Evolutionary conservation across 176 grass and related monocot species (phyloP).

Genomic region (Cocos nucifera): DNA sequence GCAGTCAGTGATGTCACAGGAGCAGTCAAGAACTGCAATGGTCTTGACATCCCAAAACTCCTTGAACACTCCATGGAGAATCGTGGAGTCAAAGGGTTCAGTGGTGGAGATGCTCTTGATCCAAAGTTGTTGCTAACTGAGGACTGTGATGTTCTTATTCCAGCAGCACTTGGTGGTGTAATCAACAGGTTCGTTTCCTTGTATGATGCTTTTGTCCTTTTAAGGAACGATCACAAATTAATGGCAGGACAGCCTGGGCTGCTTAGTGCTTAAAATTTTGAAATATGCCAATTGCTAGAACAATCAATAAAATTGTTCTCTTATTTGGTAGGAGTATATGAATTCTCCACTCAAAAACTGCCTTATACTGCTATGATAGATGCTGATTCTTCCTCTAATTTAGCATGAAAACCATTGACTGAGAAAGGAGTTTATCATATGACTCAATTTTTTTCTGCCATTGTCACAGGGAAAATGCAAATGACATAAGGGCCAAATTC

Average conservation of each 20-base stretch:
- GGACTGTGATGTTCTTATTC: conserved; percentile 80
- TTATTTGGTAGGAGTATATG: no score
- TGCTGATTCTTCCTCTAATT: no score
- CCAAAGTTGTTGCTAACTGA: conserved; percentile 54
- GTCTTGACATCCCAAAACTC: conserved; percentile 59
- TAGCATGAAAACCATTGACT: no score
- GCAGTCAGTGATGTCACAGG: conserved; percentile 81
- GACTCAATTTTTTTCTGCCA: not conserved
- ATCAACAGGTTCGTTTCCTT: conserved; percentile 36
- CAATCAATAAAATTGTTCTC: no score
- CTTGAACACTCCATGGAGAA: conserved; percentile 46
- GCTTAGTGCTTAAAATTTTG: no score
- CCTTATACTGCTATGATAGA: no score
- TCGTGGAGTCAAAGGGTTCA: conserved; percentile 67
- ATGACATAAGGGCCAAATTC: conserved; percentile 87
- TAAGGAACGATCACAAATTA: no score
- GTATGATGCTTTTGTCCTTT: conserved; percentile 1
- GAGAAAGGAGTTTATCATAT: conserved; percentile 9
- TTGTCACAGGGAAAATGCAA: conserved; percentile 78
- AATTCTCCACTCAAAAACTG: no score
- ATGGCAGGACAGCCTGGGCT: no score
- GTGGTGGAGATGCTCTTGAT: conserved; percentile 46
- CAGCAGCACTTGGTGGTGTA: conserved; percentile 74
- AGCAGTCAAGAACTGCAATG: conserved; percentile 56
- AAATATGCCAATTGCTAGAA: no score